phyloP scores from a whole-genome alignment of 257 asterid species.

The Phtheirospermum japonicum region DNA sequence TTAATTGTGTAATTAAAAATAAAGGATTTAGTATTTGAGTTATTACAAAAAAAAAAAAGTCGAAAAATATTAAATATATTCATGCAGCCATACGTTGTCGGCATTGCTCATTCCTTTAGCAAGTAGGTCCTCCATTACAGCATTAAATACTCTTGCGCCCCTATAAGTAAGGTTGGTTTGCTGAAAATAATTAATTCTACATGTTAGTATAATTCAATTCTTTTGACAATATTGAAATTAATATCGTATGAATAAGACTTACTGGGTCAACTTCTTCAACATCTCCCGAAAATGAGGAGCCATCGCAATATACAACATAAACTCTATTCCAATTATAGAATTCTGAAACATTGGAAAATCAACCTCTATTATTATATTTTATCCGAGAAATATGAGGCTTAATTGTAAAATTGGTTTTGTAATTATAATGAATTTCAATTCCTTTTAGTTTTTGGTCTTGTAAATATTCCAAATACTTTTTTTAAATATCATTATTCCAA shows the following conservation, averaged over 20 bases:
- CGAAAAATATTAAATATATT: background rate
- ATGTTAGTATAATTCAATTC: background rate
- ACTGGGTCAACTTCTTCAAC: conserved; percentile 23
- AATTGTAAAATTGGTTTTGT: background rate
- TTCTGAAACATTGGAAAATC: background rate
- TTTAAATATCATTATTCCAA: no score
- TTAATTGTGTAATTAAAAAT: background rate
- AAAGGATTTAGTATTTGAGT: no score
- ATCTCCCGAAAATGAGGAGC: conserved; percentile 26
- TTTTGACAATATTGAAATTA: background rate
- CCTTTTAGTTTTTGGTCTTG: no score
- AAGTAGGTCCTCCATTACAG: conserved; percentile 28
- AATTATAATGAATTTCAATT: no score
- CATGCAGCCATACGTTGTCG: conserved; percentile 15
- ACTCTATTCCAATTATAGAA: conserved; percentile 30
- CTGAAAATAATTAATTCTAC: background rate
- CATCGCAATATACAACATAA: conserved; percentile 25
- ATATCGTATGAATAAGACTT: background rate
- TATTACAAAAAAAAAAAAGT: no score
- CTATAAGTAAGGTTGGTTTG: conserved; percentile 22
- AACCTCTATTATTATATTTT: background rate
- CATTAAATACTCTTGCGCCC: conserved; percentile 33
- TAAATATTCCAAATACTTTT: no score
- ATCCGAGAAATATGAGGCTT: background rate
- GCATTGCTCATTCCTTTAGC: conserved; percentile 36